phyloP scores from a whole-genome alignment of 441 rosid species.

The Eugenia klotzschiana region DNA sequence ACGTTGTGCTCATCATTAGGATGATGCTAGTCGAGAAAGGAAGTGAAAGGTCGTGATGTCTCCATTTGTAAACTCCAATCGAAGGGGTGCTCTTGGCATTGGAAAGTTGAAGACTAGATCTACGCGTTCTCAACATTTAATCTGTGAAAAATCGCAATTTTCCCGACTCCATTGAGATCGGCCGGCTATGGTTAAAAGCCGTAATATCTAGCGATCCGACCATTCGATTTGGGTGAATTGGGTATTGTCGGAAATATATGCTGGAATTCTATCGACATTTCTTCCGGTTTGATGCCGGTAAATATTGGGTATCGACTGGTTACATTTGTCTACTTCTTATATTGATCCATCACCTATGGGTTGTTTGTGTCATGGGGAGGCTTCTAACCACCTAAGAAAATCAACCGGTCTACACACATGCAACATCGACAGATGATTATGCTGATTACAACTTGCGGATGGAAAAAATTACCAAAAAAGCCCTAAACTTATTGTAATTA shows the following conservation, averaged over 20 bases:
- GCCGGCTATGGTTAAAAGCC: too few relatives aligned
- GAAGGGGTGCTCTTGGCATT: too few relatives aligned
- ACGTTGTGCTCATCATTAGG: neutral
- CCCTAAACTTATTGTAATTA: too few relatives aligned
- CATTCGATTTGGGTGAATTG: neutral
- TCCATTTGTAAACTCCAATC: too few relatives aligned
- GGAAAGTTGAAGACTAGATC: too few relatives aligned
- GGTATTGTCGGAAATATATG: neutral
- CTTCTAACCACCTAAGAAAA: neutral
- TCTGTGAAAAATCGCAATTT: too few relatives aligned
- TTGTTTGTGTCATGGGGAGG: neutral
- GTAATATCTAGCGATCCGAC: too few relatives aligned
- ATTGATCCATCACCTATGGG: neutral
- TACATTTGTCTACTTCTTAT: neutral
- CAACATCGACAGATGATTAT: neutral
- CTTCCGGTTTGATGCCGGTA: neutral
- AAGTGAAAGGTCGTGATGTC: neutral
- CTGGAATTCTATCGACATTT: neutral
- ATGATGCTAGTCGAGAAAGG: neutral
- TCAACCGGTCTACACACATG: neutral
- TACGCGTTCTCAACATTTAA: too few relatives aligned
- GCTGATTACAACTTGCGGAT: neutral
- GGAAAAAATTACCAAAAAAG: too few relatives aligned
- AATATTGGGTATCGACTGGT: rapidly evolving
- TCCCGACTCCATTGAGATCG: too few relatives aligned